Conservation (phyloP, 1,284 basidiomycete genomes). For the Microbotryomycetes sp. region DNA sequence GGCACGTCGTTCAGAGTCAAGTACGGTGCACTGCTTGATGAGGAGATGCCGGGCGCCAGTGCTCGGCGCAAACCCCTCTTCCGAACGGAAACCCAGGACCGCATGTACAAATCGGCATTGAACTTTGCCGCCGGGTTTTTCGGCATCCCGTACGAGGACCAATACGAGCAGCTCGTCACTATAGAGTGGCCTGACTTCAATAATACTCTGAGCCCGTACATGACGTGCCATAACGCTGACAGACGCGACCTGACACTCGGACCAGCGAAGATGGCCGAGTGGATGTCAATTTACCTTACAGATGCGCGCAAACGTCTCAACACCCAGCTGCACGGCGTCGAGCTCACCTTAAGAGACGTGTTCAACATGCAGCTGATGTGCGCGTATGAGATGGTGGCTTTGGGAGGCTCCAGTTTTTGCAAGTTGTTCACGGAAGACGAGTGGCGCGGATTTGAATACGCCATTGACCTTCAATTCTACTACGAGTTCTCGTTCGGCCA, state of each 20-base stretch:
- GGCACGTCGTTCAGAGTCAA: constrained; percentile 46
- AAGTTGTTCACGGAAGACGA: constrained; percentile 58
- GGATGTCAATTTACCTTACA: constrained; percentile 54
- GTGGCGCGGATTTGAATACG: constrained; percentile 58
- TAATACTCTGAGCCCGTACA: constrained; percentile 44
- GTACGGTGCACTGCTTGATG: constrained; percentile 43
- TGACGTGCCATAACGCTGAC: constrained; percentile 25
- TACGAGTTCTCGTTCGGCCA: constrained; percentile 41
- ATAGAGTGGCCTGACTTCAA: constrained; percentile 39
- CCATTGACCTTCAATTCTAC: constrained; percentile 44
- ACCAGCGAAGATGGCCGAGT: constrained; percentile 3
- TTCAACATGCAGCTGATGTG: constrained; percentile 46
- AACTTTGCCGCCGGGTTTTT: constrained; percentile 43
- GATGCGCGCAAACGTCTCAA: constrained; percentile 59
- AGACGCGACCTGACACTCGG: constrained; percentile 5
- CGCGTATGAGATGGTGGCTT: constrained; percentile 53
- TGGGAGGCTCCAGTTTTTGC: constrained; percentile 48
- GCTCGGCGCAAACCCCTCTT: constrained; percentile 39
- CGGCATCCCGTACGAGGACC: constrained; percentile 42
- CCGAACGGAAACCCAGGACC: constrained; percentile 44
- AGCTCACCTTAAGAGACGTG: constrained; percentile 62
- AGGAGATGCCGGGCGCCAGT: not conserved
- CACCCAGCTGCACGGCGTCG: constrained; percentile 50
- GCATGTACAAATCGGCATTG: constrained; percentile 46
- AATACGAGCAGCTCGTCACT: constrained; percentile 38